Evolutionary conservation across 1,284 basidiomycete genomes (phyloP), one percentile per base, ranked within the genome.

Genomic region (Dichomitus squalens): DNA sequence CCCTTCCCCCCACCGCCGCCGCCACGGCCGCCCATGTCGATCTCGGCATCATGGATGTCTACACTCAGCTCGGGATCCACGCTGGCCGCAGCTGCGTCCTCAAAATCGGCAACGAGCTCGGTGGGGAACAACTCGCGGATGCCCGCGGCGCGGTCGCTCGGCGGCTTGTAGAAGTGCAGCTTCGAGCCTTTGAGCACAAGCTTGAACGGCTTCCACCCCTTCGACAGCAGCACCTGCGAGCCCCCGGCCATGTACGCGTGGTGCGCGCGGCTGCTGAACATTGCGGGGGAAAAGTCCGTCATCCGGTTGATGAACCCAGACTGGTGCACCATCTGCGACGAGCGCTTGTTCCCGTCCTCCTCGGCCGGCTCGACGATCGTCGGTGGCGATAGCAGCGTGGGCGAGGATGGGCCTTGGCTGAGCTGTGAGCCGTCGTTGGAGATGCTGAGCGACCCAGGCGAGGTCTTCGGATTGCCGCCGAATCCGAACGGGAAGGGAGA

Each of bases 171-270:
- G 64, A 93, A 89, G 69, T 89, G 87, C 51, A 94, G 66, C 70
- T 93, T 93, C 12, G 87, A 84, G 3, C 91, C 92, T 66, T 90
- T 88, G 18, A 94, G 73, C 60, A 92, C 86, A 36, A 88, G 79
- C 73, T 93, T 93, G 75, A 84, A 92, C 6, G 90, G 83, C 69
- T 93, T 94, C 90, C 92, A 93, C 0, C 83, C 84, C 67, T 88
- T 91, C 0, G 80, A 71, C 3, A 84, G 71, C 2, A 75, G 57
- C 11, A 67, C 60, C 9, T 62, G 62, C 2, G 63, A 53, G 20
- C 58, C 58, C 14, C 63, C 66, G 25, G 59, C 46, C 64, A 67
- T 68, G 50, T 66, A 72, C 48, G 69, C 54, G 64, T 74, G 57
- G 64, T 69, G 70, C 7, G 71, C 70, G 35, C 72, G 67, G n/a